Evolutionary conservation across 2,329 filamentous ascomycete species (phyloP).

Genomic region (Aspergillus hiratsukae): DNA sequence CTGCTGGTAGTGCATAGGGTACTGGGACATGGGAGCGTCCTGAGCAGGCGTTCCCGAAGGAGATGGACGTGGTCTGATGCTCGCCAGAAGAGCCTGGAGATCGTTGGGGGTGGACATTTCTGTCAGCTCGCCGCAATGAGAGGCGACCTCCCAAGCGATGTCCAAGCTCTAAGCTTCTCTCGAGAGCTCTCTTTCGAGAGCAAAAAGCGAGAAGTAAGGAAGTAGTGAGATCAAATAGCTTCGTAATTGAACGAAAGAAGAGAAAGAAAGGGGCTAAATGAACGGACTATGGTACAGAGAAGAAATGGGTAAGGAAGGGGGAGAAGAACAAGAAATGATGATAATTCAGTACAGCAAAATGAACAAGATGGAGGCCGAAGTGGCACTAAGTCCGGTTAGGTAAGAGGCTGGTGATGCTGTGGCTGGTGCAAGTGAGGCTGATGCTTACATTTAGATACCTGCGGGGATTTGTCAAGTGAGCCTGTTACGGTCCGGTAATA

Average conservation of each 20-base stretch:
- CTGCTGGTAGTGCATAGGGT: conserved; percentile 27
- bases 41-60: conserved; percentile 28
- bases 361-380: conserved; percentile 19
- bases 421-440: conserved; percentile 14
- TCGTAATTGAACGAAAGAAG: conserved; percentile 12
- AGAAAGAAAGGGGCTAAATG: conserved; percentile 6
- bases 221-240: neutral
- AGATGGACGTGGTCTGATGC: conserved; percentile 40
- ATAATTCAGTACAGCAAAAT: conserved; percentile 18
- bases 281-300: conserved; percentile 16
- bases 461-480: too few species aligned
- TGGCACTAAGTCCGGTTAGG: conserved; percentile 11
- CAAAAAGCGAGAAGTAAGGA: conserved; percentile 7
- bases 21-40: conserved; percentile 24
- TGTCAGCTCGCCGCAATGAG: conserved; percentile 30
- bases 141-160: conserved; percentile 27
- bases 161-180: conserved; percentile 24
- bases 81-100: conserved; percentile 45
- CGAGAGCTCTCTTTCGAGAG: conserved; percentile 33
- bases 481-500: conserved; percentile 1
- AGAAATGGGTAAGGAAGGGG: conserved; percentile 7
- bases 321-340: conserved; percentile 12
- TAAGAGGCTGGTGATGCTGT: conserved; percentile 9
- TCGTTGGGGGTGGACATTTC: conserved; percentile 46
- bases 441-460: too few species aligned